Evolutionary conservation across 306 rosid genomes (phyloP), one percentile per base, ranked within the genome.

Genomic region (Betula pendula): DNA sequence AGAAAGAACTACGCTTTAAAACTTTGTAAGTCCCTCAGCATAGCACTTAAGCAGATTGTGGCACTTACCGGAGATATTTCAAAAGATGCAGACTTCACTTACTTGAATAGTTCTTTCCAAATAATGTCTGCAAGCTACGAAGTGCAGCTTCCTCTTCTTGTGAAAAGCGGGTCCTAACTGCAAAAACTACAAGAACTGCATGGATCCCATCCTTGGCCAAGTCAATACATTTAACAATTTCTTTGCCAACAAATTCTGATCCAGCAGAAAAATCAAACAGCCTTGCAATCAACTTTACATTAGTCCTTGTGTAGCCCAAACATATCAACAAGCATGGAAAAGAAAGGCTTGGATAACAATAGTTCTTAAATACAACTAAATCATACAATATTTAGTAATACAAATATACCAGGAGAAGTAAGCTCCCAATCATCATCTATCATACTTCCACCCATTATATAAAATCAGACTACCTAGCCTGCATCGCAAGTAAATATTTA

Each of bases 131-230:
- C 87, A 92, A 85, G 86, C 91, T 90, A 5, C 56, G 84, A 16
- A 94, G 48, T 33, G 96, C 91, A 73, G 93, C 84, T 73, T 74
- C 84, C 80, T 94, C 97, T 78, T 94, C 97, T 14, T 86, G 79
- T 3, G 97, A 81, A 68, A 94, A 91, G 17, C 97, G 96, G 33
- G 93, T 66, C 76, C 89, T 82, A 3, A 90, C 90, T 2, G 98
- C 90, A 58, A 90, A 87, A 75, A 92, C 96, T 25, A 94, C 71
- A 72, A 94, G 76, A 52, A 94, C 77, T 0, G 97, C 98, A 85
- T 94, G 98, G 76, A 94, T 89, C 52, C 97, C 98, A 72, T 94
- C 95, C 87, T 94, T 90, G 29, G 98, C 98, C 80, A 94, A 48
- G 75, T 85, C 84, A 76, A 94, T 92, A 67, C 98, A 94, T 49